These are phyloP conservation scores for Xylaria sp. DNA, from an alignment of 2,329 filamentous ascomycete species.

Conservation along the genomic window DNA sequence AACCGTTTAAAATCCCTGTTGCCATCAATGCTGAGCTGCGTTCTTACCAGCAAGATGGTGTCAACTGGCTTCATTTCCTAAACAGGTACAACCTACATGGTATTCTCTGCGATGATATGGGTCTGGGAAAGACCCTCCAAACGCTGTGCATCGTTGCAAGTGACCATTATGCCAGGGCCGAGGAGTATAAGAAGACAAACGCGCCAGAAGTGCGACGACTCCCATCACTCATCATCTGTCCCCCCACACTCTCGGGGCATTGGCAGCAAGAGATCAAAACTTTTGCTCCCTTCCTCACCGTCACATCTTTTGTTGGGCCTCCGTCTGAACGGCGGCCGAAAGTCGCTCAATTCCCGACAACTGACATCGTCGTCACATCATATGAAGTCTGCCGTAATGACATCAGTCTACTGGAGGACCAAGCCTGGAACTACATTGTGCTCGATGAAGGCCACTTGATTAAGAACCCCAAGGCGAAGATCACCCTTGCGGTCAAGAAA, in stretches of 20 bases:
- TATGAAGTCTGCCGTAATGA: conserved; percentile 98
- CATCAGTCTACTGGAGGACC: conserved; percentile 71
- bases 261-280: conserved; percentile 98
- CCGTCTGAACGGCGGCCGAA: conserved; percentile 72
- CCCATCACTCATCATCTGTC: conserved; percentile 91
- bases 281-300: conserved; percentile 89
- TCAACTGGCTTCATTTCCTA: conserved; percentile 97
- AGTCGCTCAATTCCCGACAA: conserved; percentile 63
- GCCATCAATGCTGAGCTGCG: conserved; percentile 95
- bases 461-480: conserved; percentile 97
- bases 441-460: conserved; percentile 97
- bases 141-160: conserved; percentile 97
- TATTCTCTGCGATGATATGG: conserved; percentile 99
- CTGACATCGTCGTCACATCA: conserved; percentile 93
- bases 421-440: conserved; percentile 96
- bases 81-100: conserved; percentile 97
- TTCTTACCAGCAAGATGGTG: conserved; percentile 96
- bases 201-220: conserved; percentile 72
- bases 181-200: conserved; percentile 80
- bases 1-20: conserved; percentile 87
- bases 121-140: conserved; percentile 93
- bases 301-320: conserved; percentile 85
- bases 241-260: conserved; percentile 91
- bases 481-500: conserved; percentile 85
- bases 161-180: conserved; percentile 88